Evolutionary conservation across 2,329 filamentous ascomycete genomes (phyloP), one percentile per base, ranked within the genome.

Genomic region (Botrytis galanthina): DNA sequence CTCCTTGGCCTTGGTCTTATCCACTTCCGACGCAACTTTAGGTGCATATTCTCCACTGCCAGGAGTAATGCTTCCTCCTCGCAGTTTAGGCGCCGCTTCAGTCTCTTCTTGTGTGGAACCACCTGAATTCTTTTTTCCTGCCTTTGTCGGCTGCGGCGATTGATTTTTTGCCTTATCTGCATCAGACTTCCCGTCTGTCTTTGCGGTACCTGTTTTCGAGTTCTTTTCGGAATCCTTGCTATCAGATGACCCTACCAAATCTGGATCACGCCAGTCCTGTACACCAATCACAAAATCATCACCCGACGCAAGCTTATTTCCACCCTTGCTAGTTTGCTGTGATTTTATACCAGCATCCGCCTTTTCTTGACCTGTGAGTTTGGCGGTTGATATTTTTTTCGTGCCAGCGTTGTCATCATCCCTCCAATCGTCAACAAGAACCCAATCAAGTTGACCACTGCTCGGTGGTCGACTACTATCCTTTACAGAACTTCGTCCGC

Each of bases 221-320:
- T 46, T 77, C 73, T 83, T 84, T 74, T 80, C 78, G 35, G 80
- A 76, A 68, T 79, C 77, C 57, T 79, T 80, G 57, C 70, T 70
- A 22, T 76, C 76, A 22, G 75, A 60, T 8, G 76, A 66, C n/a
- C 74, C 86, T 35, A 93, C 84, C 29, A 94, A 83, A 80, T 94
- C 92, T 9, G 92, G 91, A 80, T 96, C 93, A 77, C 93, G 88
- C 93, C 93, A 95, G 80, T 96, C 93, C 77, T 96, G 92, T 20
- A 94, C 90, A n/a, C 93, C 93, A 78, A 95, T 95, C 62, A 92
- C 87, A 80, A 95, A 95, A 73, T 87, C 88, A 80, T 94, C 91
- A 64, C 84, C 82, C 35, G 80, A n/a, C 20, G 61, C n/a, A 71
- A 37, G 46, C 29, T 60, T 72, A 10, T 48, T 59, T 46, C 62